Evolutionary conservation across 257 asterid genomes (phyloP), one percentile per base, ranked within the genome.

Genomic region (Nicotiana attenuata): DNA sequence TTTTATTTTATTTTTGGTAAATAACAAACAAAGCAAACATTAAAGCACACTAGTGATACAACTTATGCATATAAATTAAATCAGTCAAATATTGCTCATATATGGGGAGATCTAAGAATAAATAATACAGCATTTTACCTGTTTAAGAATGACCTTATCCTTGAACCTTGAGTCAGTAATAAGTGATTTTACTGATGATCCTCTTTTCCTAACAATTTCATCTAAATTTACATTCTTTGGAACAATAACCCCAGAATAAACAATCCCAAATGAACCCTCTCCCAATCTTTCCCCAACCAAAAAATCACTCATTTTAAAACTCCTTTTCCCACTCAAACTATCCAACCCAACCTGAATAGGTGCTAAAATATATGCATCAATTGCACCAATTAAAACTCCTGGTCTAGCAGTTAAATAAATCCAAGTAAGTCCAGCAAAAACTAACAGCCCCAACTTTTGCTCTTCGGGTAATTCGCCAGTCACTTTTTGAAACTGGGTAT

Each of bases 211-310:
- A 17, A 84, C 52, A 67, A 9, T 82, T 10, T 93, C 91, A 11
- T 89, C 96, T 7, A 91, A 64, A 41, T 60, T 81, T 0, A 87
- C 90, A 81, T 92, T 91, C 88, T 92, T 92, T 29, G 99, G 99
- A 78, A 94, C 91, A 77, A 96, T 52, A 29, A 91, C 89, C 22
- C 98, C 99, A 76, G 95, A 91, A 82, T 94, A 96, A 76, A 96
- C 99, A 87, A 96, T 65, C 20, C 98, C 99, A 60, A 94, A 96
- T 22, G 98, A 94, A 24, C 99, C 99, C 83, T 96, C 98, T 0
- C 99, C 99, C 17, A 96, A 81, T 83, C 81, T 89, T 64, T 90
- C 91, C 11, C 97, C 97, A 24, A 96, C 87, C 90, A 96, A 83
- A 88, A 96, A 92, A 89, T 96, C 95, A 6, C 86, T 83, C 84